Percentiles rank a stretch among this genome's conserved stretches.
These are phyloP conservation scores for Linnemannia schmuckeri DNA, from an alignment of 192 early-diverging fungal species.

Conservation along the genomic window DNA sequence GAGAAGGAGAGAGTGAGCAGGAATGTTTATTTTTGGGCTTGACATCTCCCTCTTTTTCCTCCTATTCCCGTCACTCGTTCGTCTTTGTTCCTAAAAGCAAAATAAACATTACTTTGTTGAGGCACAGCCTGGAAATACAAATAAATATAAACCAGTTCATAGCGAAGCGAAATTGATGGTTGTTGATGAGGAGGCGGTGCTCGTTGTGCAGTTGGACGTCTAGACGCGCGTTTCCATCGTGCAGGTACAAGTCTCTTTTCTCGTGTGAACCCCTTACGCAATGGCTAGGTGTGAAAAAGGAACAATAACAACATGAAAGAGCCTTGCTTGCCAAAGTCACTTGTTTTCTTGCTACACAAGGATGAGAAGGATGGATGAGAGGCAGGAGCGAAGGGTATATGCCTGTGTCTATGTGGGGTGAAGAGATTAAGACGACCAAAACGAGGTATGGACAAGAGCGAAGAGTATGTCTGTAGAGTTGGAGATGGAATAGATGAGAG, in stretches of 20 bases:
- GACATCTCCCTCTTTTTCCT: not conserved
- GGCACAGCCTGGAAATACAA: not conserved
- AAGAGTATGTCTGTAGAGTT: too few species aligned
- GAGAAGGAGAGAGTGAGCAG: not conserved
- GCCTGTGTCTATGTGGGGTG: too few species aligned
- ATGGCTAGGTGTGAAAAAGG: too few species aligned
- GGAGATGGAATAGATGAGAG: not conserved
- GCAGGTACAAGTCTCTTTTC: not conserved
- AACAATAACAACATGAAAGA: too few species aligned
- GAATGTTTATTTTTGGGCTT: slow-evolving; percentile 5
- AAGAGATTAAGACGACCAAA: too few species aligned
- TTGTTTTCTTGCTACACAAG: too few species aligned
- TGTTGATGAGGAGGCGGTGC: not conserved
- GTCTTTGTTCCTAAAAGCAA: not conserved
- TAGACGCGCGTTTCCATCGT: not conserved
- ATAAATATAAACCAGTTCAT: not conserved
- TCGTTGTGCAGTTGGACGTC: not conserved
- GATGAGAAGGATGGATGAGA: too few species aligned
- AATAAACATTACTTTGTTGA: not conserved
- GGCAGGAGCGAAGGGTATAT: too few species aligned
- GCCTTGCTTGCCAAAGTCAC: too few species aligned
- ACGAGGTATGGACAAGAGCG: too few species aligned
- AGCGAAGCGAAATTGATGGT: not conserved
- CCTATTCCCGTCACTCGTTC: not conserved
- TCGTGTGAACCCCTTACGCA: too few species aligned